These are phyloP conservation scores for Auxenochlorella protothecoides DNA, from an alignment of 139 green algal species.

Conservation along the genomic window DNA sequence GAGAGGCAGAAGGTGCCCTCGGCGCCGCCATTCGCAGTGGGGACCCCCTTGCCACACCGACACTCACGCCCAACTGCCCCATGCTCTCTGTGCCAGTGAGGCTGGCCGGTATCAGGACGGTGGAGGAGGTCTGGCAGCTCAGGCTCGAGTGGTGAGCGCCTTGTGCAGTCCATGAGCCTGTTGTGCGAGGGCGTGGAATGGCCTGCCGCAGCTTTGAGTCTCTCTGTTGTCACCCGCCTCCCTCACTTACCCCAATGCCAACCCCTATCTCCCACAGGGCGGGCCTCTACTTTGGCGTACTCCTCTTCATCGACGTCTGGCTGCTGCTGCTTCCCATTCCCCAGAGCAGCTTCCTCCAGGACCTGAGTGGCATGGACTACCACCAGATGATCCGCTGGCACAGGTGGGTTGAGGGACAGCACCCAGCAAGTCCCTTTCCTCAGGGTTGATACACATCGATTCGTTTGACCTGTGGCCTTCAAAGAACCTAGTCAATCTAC, in stretches of 20 bases:
- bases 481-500: not conserved
- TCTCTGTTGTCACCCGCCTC: not conserved
- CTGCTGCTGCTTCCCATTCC: constrained; percentile 31
- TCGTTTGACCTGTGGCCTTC: not conserved
- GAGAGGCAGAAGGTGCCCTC: no score
- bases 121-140: no score
- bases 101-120: no score
- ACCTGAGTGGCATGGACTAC: constrained; percentile 11
- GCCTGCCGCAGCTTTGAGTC: not conserved
- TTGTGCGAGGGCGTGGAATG: not conserved
- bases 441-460: not conserved
- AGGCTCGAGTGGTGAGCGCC: no score
- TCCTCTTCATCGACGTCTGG: constrained; percentile 15
- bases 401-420: not conserved
- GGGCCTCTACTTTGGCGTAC: constrained; percentile 13
- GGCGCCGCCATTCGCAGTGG: no score
- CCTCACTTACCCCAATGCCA: no score
- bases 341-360: constrained; percentile 24
- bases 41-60: no score
- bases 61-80: no score
- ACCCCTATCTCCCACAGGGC: not conserved
- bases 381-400: constrained; percentile 24
- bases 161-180: no score
- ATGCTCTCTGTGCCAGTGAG: no score
- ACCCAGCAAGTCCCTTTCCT: not conserved